A percentile compares a stretch with the other conserved stretches of the same genome.
Evolutionary conservation across 495 filamentous ascomycete species (phyloP).

Genomic region (Penicillium parvum): DNA sequence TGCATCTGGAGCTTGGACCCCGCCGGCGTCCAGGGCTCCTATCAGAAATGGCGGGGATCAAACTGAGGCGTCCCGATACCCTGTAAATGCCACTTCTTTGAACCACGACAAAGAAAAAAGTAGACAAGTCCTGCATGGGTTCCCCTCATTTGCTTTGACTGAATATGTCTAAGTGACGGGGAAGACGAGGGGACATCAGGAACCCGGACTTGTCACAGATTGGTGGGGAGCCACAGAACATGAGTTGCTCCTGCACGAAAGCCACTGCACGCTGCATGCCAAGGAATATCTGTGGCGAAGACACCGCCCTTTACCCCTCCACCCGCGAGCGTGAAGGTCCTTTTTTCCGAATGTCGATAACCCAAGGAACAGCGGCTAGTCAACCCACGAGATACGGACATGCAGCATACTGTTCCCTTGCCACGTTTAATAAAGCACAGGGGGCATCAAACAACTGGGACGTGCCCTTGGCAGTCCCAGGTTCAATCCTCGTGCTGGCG

Average conservation of each 20-base stretch:
- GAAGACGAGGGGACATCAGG: neutral
- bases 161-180: no score
- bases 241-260: constrained; percentile 19
- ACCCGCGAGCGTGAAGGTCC: no score
- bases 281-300: constrained; percentile 20
- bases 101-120: neutral
- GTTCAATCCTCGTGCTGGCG: constrained; percentile 8
- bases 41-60: constrained; percentile 18
- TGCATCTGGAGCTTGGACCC: constrained; percentile 16
- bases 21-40: constrained; percentile 13
- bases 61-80: constrained; percentile 10
- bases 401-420: constrained; percentile 17
- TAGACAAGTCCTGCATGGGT: no score
- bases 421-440: constrained; percentile 16
- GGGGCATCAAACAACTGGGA: constrained; percentile 5
- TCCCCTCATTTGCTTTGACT: no score
- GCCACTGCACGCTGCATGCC: constrained; percentile 14
- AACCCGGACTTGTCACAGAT: constrained; percentile 2
- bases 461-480: constrained; percentile 17
- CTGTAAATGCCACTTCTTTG: constrained; percentile 10
- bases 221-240: constrained; percentile 15
- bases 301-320: constrained; percentile 27
- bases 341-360: neutral
- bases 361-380: no score
- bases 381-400: constrained; percentile 10